Conservation (phyloP, 257 asterid species). For the Echium plantagineum region DNA sequence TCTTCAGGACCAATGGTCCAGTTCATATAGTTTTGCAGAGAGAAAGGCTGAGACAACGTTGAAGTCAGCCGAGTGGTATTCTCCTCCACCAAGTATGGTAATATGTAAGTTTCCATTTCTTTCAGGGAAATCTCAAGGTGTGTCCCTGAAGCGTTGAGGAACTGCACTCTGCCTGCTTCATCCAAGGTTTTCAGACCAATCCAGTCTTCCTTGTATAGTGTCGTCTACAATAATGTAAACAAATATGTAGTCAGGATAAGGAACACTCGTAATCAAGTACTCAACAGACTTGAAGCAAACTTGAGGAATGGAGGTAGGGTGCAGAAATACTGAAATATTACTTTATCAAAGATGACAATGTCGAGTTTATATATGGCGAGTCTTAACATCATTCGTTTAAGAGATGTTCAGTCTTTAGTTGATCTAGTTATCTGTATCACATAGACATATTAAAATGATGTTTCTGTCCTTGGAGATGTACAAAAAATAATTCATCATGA, state of each 20-base stretch:
- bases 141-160: constrained; percentile 38
- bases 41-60: constrained; percentile 2
- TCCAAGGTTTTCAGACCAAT: constrained; percentile 70
- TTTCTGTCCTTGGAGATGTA: too few relatives aligned
- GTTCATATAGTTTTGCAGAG: background rate
- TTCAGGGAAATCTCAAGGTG: constrained; percentile 54
- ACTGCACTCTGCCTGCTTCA: constrained; percentile 80
- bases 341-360: too few relatives aligned
- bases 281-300: background rate
- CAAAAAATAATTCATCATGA: too few relatives aligned
- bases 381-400: too few relatives aligned
- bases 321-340: too few relatives aligned
- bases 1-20: background rate
- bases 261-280: too few relatives aligned
- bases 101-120: constrained; percentile 46
- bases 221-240: constrained; percentile 39
- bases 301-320: too few relatives aligned
- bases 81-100: constrained; percentile 64
- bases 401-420: too few relatives aligned
- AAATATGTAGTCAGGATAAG: constrained; percentile 1
- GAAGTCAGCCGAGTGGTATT: constrained; percentile 15
- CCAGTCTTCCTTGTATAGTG: constrained; percentile 75
- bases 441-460: too few relatives aligned
- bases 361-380: too few relatives aligned
- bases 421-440: too few relatives aligned